These are phyloP conservation scores for Leccinum subrobustum DNA, from an alignment of 1,284 basidiomycete genomes.

Conservation along the genomic window DNA sequence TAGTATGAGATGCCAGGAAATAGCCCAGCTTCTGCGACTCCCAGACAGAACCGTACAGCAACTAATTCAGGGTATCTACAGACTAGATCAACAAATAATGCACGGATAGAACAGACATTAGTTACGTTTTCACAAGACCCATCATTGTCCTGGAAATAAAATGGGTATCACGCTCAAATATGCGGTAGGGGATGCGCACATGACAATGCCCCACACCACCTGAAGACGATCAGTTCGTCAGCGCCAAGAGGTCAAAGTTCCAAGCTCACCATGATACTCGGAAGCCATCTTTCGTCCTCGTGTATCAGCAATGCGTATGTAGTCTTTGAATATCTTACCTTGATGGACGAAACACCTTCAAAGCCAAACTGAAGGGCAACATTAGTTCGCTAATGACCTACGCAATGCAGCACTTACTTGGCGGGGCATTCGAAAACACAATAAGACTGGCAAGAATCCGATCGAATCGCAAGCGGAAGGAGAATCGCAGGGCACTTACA, in stretches of 20 bases:
- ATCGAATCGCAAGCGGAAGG: not conserved
- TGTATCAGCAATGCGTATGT: conserved; percentile 8
- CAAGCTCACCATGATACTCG: conserved; percentile 43
- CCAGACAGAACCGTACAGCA: conserved; percentile 57
- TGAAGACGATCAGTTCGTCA: conserved; percentile 18
- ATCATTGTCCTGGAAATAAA: conserved; percentile 49
- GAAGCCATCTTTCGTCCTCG: conserved; percentile 31
- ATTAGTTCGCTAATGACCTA: not conserved
- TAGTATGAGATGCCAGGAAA: conserved; percentile 72
- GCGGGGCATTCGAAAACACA: conserved; percentile 34
- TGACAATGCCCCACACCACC: conserved; percentile 49
- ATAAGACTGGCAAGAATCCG: conserved; percentile 18
- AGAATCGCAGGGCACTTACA: conserved; percentile 36
- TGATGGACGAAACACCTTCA: conserved; percentile 52
- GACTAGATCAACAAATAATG: not conserved
- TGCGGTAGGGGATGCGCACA: conserved; percentile 34
- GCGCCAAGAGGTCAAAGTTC: not conserved
- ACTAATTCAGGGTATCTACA: conserved; percentile 59
- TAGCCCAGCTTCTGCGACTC: conserved; percentile 67
- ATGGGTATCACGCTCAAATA: not conserved
- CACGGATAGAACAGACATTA: conserved; percentile 2
- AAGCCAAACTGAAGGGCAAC: conserved; percentile 38
- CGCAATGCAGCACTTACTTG: conserved; percentile 18
- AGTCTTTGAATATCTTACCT: conserved; percentile 29
- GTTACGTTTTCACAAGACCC: conserved; percentile 62